Evolutionary conservation across 129 eudicot genomes (phyloP), one percentile per base, ranked within the genome.

Genomic region (Solidago caesia): DNA sequence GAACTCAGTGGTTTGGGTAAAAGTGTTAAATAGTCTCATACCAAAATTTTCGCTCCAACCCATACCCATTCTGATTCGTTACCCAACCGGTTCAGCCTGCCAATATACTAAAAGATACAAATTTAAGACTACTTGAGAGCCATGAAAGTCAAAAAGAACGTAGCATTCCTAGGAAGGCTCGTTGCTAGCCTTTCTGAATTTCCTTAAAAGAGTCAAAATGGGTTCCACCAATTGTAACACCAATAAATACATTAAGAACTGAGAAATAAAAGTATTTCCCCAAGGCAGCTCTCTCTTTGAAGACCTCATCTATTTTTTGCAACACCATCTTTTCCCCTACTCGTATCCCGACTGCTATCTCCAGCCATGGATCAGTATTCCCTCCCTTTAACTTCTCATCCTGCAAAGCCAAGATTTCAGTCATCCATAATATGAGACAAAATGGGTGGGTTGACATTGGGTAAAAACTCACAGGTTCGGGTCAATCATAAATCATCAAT

Each of bases 71-170:
- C 7, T 44, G 48, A 44, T 7, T 7, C 48, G 7, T 44, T 44
- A 44, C 5, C 48, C 48, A 44, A 44, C 4, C 48, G 48, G 48
- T 7, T 7, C 48, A 4, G 7, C 48, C 48, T 44, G 48, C 4
- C 48, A 44, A 7, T 44, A 55, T 55, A n/a, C 26, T 5, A 6
- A 55, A 64, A 15, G 11, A 43, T 65, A 8, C 10, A 65, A 65
- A 8, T 66, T 66, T n/a, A 58, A 45, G 39, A 91, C 83, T 94
- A 94, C 98, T 87, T 85, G 81, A 94, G 91, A 55, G 98, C 97
- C 55, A 94, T 97, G 57, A 81, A 94, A 77, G 97, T 94, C 79
- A 90, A 61, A 85, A 94, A 94, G 86, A 94, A 94, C 64, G 96
- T 90, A 44, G 98, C 98, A 48, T 73, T 94, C 42, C 85, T 84